phyloP scores from a whole-genome alignment of 75 land plant genomes.

The Picea sitchensis region DNA sequence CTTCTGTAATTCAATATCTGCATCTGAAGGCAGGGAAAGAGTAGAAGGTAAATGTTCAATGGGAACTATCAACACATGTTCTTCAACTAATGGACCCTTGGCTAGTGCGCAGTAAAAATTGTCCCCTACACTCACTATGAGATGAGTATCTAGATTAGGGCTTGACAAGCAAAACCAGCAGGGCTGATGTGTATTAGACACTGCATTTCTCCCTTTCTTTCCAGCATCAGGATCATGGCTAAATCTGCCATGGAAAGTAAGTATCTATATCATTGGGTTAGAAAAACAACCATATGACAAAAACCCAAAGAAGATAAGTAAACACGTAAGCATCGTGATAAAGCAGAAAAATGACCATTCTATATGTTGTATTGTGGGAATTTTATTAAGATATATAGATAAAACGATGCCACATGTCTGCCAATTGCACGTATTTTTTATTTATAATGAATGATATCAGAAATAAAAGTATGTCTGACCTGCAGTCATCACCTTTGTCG shows the following conservation, averaged over 20 bases:
- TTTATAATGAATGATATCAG: not conserved
- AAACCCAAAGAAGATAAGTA: too few species aligned
- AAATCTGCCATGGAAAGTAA: conserved; percentile 13
- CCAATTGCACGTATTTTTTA: not conserved
- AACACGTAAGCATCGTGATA: too few species aligned
- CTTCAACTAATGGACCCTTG: conserved; percentile 87
- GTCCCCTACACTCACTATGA: conserved; percentile 78
- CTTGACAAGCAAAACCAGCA: conserved; percentile 99
- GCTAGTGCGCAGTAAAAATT: conserved; percentile 85
- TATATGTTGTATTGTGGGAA: not conserved
- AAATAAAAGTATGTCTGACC: conserved; percentile 14
- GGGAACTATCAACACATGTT: conserved; percentile 78
- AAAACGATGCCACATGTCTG: not conserved
- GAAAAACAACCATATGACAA: not conserved
- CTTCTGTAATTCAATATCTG: conserved; percentile 54
- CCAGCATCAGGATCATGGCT: conserved; percentile 14
- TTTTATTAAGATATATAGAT: not conserved
- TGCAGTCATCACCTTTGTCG: conserved; percentile 37
- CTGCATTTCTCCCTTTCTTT: conserved; percentile 4
- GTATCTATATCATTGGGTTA: not conserved
- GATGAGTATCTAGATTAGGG: conserved; percentile 77
- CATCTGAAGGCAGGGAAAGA: conserved; percentile 43
- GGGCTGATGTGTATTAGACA: conserved; percentile 10
- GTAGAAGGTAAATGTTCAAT: conserved; percentile 80
- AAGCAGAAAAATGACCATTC: not conserved